Conservation (phyloP, 805 yeast species). For the Scheffersomyces lignosus region DNA sequence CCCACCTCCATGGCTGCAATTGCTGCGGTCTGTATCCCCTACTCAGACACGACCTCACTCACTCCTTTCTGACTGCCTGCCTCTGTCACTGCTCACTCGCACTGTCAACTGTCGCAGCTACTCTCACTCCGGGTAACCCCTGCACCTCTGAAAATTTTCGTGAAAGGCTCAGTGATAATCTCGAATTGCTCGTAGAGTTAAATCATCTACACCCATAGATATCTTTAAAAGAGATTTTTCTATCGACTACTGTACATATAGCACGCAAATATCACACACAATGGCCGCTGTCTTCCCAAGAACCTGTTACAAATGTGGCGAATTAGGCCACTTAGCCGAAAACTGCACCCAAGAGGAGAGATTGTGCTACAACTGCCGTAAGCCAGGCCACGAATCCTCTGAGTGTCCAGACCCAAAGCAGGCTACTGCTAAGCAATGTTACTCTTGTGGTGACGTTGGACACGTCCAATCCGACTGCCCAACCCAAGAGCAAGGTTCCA, state of each 20-base stretch:
- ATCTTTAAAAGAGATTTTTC: background rate
- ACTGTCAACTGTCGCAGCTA: no score
- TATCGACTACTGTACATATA: no score
- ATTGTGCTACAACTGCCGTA: constrained; percentile 89
- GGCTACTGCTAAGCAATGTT: constrained; percentile 83
- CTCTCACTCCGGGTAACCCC: no score
- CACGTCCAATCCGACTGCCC: constrained; percentile 88
- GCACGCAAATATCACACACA: no score
- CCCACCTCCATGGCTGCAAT: no score
- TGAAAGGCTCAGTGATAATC: no score
- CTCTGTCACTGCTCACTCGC: no score
- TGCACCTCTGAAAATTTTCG: no score
- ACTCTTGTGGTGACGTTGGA: constrained; percentile 89
- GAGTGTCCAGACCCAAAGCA: constrained; percentile 90
- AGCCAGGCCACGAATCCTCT: constrained; percentile 85
- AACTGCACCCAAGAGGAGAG: constrained; percentile 82
- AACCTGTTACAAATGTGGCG: constrained; percentile 91
- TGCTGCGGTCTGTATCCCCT: no score
- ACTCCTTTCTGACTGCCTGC: no score
- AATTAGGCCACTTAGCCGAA: constrained; percentile 87
- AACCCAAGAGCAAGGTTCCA: constrained; percentile 60
- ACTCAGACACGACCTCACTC: no score
- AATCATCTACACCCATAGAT: constrained; percentile 3
- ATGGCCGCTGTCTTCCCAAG: constrained; percentile 56
- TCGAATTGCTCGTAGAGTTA: constrained; percentile 2